These are phyloP conservation scores for Gremmenia infestans DNA, from an alignment of 2,329 filamentous ascomycete species.

Conservation along the genomic window DNA sequence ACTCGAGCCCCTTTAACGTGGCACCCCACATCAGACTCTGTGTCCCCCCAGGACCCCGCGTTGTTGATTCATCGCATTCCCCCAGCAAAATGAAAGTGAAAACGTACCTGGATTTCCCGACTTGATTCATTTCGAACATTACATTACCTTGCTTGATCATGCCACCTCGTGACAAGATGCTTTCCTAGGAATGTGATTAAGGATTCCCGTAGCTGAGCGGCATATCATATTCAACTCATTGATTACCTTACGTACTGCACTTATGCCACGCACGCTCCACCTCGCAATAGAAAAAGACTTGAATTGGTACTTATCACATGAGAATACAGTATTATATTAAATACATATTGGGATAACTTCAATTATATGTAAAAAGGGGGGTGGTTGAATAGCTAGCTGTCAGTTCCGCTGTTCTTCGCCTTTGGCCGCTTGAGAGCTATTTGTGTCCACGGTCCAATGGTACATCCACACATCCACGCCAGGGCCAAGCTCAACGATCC, in stretches of 20 bases:
- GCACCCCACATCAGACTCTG: background rate
- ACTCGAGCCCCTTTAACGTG: background rate
- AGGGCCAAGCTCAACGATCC: background rate
- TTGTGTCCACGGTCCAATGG: background rate
- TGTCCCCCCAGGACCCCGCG: too few relatives aligned
- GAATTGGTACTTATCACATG: background rate
- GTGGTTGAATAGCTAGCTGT: background rate
- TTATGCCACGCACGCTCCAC: background rate
- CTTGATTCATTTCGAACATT: background rate
- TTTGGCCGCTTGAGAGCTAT: background rate
- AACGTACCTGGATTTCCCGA: background rate
- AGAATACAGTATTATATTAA: background rate
- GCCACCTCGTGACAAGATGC: conserved; percentile 4
- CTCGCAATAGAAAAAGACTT: background rate
- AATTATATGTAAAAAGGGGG: background rate
- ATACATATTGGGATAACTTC: background rate
- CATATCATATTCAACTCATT: background rate
- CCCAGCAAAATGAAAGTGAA: too few relatives aligned
- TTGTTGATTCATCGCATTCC: too few relatives aligned
- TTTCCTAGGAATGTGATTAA: background rate
- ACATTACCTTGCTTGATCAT: background rate
- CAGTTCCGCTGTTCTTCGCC: background rate
- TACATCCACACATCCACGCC: background rate
- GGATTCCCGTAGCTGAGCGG: background rate
- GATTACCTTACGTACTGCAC: background rate